These are phyloP conservation scores for Pseudohyphozyma bogoriensis DNA, from an alignment of 768 basidiomycete species.

Conservation along the genomic window DNA sequence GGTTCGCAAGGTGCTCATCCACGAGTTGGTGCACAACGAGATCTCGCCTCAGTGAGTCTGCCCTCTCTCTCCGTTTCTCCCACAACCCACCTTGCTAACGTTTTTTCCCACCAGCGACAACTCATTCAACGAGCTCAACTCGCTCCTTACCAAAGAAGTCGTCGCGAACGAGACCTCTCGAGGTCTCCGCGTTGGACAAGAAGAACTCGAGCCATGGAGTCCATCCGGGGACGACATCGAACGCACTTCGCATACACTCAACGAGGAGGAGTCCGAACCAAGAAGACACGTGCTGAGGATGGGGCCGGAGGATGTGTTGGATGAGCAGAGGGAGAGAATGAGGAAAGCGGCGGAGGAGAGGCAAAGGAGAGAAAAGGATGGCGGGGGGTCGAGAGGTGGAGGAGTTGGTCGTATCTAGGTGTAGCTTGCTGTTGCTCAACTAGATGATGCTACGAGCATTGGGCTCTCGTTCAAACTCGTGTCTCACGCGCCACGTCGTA, in stretches of 20 bases:
- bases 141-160: conserved; percentile 28
- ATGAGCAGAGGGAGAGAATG: conserved; percentile 13
- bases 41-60: conserved; percentile 15
- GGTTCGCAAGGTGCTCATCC: conserved; percentile 26
- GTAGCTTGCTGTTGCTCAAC: neutral
- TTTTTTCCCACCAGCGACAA: conserved; percentile 5
- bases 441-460: too few relatives aligned
- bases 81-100: too few relatives aligned
- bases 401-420: neutral
- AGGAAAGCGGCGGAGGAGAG: conserved; percentile 25
- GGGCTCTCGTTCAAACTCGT: too few relatives aligned
- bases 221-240: neutral
- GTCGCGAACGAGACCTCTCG: conserved; percentile 13
- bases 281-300: conserved; percentile 15
- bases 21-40: conserved; percentile 29
- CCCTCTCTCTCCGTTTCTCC: neutral
- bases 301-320: conserved; percentile 19
- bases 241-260: neutral
- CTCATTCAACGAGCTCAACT: conserved; percentile 29
- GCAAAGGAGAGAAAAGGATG: neutral
- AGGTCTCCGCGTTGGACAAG: neutral
- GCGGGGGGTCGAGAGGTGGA: neutral
- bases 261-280: conserved; percentile 6
- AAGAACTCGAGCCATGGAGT: conserved; percentile 17
- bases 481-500: too few relatives aligned